Conservation (phyloP, 352 stramenopile species). For the Aphanomyces euteiches region DNA sequence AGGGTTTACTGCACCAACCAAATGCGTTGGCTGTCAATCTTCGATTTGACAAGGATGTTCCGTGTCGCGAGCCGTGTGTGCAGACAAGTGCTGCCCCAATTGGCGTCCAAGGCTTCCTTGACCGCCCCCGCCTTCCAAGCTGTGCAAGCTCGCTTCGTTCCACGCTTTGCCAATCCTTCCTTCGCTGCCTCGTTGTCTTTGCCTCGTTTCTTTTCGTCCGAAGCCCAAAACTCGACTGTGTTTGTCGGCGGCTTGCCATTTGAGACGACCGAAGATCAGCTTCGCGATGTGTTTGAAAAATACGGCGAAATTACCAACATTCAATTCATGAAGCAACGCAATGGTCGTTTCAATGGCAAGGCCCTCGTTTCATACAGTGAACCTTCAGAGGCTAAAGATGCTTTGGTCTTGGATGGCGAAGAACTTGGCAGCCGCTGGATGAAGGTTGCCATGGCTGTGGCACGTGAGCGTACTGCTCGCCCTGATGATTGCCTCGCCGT, state of each 20-base stretch:
- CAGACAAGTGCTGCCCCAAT: background rate
- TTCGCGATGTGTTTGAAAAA: conserved; percentile 90
- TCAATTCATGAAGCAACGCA: conserved; percentile 85
- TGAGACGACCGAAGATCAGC: conserved; percentile 90
- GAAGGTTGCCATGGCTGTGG: conserved; percentile 87
- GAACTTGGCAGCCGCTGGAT: conserved; percentile 95
- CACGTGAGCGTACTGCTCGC: conserved; percentile 21
- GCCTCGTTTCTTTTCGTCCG: conserved; percentile 31
- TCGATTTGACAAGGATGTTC: conserved; percentile 24
- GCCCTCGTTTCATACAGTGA: conserved; percentile 92
- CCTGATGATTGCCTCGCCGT: conserved; percentile 20
- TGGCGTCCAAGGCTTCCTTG: background rate
- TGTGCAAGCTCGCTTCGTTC: background rate
- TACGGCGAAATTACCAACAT: conserved; percentile 87
- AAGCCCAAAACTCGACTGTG: conserved; percentile 49
- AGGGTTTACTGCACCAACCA: conserved; percentile 9
- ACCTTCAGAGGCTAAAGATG: conserved; percentile 63
- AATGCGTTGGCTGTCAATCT: conserved; percentile 15
- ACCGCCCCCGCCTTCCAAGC: background rate
- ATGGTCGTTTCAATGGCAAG: conserved; percentile 89
- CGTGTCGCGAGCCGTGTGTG: conserved; percentile 10
- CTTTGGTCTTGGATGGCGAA: conserved; percentile 89
- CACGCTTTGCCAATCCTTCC: conserved; percentile 11
- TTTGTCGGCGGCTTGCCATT: conserved; percentile 95
- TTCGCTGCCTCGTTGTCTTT: background rate